phyloP scores from a whole-genome alignment of 169 alveolate species.

The Plasmodium gaboni region DNA sequence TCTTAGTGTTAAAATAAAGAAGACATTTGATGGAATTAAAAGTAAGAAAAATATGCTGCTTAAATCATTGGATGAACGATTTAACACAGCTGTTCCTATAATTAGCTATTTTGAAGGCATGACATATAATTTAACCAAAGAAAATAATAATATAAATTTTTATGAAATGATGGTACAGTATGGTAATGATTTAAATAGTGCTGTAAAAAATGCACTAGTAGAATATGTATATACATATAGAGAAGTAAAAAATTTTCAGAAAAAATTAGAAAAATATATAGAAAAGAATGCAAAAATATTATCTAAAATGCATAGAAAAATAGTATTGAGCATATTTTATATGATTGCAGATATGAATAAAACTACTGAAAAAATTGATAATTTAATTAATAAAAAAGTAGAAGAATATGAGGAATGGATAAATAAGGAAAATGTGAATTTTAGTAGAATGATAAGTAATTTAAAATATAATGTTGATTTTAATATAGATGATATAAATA shows the following conservation, averaged over 20 bases:
- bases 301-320: constrained; percentile 73
- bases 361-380: constrained; percentile 61
- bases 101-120: constrained; percentile 53
- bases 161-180: constrained; percentile 56
- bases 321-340: constrained; percentile 47
- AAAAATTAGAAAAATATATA: constrained; percentile 47
- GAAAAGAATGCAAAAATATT: constrained; percentile 52
- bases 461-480: constrained; percentile 42
- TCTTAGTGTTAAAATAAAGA: constrained; percentile 18
- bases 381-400: constrained; percentile 49
- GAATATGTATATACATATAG: constrained; percentile 54
- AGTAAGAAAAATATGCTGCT: constrained; percentile 20
- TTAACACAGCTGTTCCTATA: constrained; percentile 18
- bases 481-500: constrained; percentile 65
- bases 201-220: constrained; percentile 34
- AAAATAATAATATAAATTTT: constrained; percentile 26
- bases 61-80: constrained; percentile 7
- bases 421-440: constrained; percentile 26
- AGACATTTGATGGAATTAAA: constrained; percentile 30
- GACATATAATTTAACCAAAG: constrained; percentile 27
- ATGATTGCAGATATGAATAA: constrained; percentile 72
- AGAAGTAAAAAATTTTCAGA: constrained; percentile 33
- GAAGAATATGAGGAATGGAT: constrained; percentile 63
- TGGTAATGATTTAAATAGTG: constrained; percentile 59
- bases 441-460: constrained; percentile 21